Evolutionary conservation across 176 grass and related monocot genomes (phyloP), one percentile per base, ranked within the genome.

Genomic region (Puya raimondii): DNA sequence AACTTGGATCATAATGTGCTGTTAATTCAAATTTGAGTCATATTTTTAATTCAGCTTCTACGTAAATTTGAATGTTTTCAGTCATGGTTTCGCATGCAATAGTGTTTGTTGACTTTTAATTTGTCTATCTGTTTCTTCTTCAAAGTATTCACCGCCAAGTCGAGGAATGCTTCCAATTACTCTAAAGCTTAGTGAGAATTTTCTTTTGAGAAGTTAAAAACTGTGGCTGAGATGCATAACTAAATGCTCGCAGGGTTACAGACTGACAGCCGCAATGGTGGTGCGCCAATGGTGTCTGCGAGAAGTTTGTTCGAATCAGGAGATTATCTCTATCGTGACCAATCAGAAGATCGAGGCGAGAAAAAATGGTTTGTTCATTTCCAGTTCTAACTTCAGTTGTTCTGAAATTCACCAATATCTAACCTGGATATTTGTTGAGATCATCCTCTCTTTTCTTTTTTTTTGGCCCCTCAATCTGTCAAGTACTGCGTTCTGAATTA

Each of bases 261-360:
- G 86, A 83, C 50, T 92, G 73, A 53, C 89, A 70, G 78, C 88
- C 74, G 86, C 71, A 22, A 68, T 96, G 25, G 88, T 85, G 64
- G 47, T 80, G 64, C 79, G 92, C 47, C 78, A 86, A 70, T 96
- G 92, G 92, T 85, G 86, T 76, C 71, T 96, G 73, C 86, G 75
- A 70, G 86, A 96, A 82, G 59, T 96, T 65, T 96, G 83, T 65
- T 87, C 69, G 64, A 88, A 87, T 52, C 72, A 74, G 50, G 92
- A 92, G 20, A 96, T 96, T 66, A 87, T 96, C 63, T 59, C 58
- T 56, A 48, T 92, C n/a, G 73, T 92, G 68, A 96, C 86, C 2
- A 81, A 96, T 74, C 86, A 83, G 50, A 75, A 78, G 48, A 76
- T 79, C 49, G 88, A 96, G 64, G 81, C 70, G 50, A 78, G 79